phyloP scores from a whole-genome alignment of 78 protist genomes.

The Protostelium mycophagum region DNA sequence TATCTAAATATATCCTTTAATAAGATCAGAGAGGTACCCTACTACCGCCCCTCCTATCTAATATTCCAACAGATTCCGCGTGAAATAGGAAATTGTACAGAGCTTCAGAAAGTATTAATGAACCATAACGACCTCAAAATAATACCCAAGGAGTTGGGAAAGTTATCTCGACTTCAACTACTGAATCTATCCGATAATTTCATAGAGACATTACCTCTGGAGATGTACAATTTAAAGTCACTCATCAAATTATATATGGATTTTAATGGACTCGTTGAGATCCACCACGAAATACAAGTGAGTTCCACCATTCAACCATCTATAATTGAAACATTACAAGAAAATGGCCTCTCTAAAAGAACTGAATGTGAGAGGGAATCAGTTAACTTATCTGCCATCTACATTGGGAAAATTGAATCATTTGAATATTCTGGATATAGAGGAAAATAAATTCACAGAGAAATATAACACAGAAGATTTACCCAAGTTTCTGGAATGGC shows the following conservation, averaged over 20 bases:
- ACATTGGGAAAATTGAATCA: slow-evolving; percentile 3
- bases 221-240: slow-evolving; percentile 8
- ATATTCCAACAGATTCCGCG: slow-evolving; percentile 29
- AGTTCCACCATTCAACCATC: too few species aligned
- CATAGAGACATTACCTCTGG: slow-evolving; percentile 17
- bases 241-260: slow-evolving; percentile 54
- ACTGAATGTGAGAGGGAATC: slow-evolving; percentile 47
- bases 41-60: not conserved
- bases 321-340: slow-evolving; percentile 15
- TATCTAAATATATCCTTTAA: slow-evolving; percentile 46
- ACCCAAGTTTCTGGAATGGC: slow-evolving; percentile 12
- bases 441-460: slow-evolving; percentile 48
- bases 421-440: slow-evolving; percentile 29
- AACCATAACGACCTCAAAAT: slow-evolving; percentile 35
- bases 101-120: slow-evolving; percentile 23
- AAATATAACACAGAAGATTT: slow-evolving; percentile 30
- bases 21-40: not conserved
- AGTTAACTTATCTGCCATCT: slow-evolving; percentile 50
- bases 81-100: slow-evolving; percentile 26
- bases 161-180: not conserved
- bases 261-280: slow-evolving; percentile 51
- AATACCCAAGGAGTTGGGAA: slow-evolving; percentile 49
- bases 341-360: slow-evolving; percentile 21
- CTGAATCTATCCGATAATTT: slow-evolving; percentile 61
- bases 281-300: too few species aligned